These are phyloP conservation scores for Chamaecyparis obtusa DNA, from an alignment of 75 land plant genomes.

Conservation along the genomic window DNA sequence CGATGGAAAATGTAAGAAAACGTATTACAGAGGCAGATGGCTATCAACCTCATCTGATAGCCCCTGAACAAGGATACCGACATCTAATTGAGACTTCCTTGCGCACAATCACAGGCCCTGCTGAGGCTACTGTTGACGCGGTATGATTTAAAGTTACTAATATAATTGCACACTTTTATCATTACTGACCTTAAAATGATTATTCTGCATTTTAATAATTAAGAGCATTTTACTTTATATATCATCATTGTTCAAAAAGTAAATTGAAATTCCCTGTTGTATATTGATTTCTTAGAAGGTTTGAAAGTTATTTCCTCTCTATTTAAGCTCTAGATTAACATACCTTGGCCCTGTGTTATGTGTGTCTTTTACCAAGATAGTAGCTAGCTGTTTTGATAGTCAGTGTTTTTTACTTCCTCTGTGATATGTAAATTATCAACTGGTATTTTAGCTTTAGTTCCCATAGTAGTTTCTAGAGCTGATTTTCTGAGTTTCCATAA, in stretches of 20 bases:
- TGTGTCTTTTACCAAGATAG: neutral
- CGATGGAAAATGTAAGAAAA: slow-evolving; percentile 91
- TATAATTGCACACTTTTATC: neutral
- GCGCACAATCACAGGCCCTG: slow-evolving; percentile 76
- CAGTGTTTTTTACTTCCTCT: neutral
- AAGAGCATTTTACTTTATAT: neutral
- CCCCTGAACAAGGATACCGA: slow-evolving; percentile 98
- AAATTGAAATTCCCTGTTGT: neutral
- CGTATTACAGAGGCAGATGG: slow-evolving; percentile 96
- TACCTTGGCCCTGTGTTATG: neutral
- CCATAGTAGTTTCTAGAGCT: neutral
- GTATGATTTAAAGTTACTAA: slow-evolving; percentile 36
- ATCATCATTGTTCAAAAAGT: neutral
- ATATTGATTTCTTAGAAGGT: neutral
- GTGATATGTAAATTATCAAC: neutral
- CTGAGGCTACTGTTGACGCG: slow-evolving; percentile 95
- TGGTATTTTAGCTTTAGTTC: neutral
- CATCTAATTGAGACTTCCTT: slow-evolving; percentile 87
- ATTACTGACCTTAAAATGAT: no score
- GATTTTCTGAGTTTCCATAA: neutral
- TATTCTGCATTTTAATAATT: neutral
- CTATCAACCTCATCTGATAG: slow-evolving; percentile 96
- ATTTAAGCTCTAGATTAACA: neutral
- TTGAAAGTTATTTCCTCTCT: neutral
- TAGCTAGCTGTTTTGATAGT: neutral